Conservation (phyloP, 2,329 filamentous ascomycete species). For the Torrubiella hemipterigena region DNA sequence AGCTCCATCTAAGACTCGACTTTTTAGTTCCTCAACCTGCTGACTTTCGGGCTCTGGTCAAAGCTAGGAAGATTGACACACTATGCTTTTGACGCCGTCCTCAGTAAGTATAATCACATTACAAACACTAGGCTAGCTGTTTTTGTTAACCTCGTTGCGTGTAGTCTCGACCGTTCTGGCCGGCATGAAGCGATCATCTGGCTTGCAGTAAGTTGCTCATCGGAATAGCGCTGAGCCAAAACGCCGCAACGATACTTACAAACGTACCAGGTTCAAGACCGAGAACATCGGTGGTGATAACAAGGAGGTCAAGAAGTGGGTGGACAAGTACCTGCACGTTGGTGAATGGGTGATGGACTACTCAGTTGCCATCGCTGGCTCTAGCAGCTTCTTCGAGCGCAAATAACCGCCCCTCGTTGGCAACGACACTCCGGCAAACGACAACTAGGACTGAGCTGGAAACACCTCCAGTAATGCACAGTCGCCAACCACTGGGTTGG, state of each 20-base stretch:
- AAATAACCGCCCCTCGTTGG: too few species aligned
- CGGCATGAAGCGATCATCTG: constrained; percentile 93
- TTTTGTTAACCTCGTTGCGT: not conserved
- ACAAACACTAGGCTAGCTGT: constrained; percentile 9
- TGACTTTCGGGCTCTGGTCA: constrained; percentile 55
- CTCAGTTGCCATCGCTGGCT: constrained; percentile 81
- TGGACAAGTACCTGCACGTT: constrained; percentile 85
- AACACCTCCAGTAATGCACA: too few species aligned
- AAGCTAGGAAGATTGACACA: constrained; percentile 90
- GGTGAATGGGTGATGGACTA: constrained; percentile 99
- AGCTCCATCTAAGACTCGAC: constrained; percentile 6
- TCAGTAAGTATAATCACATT: constrained; percentile 47
- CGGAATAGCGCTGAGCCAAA: not conserved
- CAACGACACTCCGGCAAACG: too few species aligned
- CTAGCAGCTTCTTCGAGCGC: constrained; percentile 83
- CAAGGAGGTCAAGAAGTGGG: constrained; percentile 75
- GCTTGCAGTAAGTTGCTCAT: constrained; percentile 74
- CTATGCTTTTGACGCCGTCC: constrained; percentile 91
- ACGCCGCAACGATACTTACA: constrained; percentile 1
- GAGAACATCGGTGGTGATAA: constrained; percentile 71
- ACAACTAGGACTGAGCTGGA: too few species aligned
- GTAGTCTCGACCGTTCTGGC: constrained; percentile 90
- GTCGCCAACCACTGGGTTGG: too few species aligned
- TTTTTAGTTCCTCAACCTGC: constrained; percentile 49
- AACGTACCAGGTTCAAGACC: constrained; percentile 63